Base-by-base conservation (phyloP, 2,329 filamentous ascomycete species). In the Ilyonectria mors-panacis region DNA sequence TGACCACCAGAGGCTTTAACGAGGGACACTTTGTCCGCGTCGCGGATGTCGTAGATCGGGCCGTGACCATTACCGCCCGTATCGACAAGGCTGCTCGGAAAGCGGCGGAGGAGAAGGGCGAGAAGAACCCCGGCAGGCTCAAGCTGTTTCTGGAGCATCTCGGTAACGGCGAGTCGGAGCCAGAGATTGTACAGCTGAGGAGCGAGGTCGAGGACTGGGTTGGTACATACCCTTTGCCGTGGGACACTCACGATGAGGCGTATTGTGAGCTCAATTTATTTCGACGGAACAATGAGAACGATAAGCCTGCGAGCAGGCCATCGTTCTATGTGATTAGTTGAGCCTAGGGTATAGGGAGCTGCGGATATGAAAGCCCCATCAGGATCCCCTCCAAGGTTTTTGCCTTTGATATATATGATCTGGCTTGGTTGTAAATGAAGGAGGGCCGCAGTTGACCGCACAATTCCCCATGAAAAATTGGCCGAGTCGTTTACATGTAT, bases 1-100 rank as follows among this genome's bases (percentile, higher is more conserved):
- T 99, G 96, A 98, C 96, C 23, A 97, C 94, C 19, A 91, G 96
- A 68, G 96, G 95, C n/a, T 95, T 99, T 81, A 89, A 88, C 73
- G 91, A 95, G 76, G 90, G 92, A 62, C 96, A 99, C 82, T 99
- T 98, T 82, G 89, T 89, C 61, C 89, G 93, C 17, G 93, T 97
- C 15, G 94, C 93, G 15, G 92, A 94, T 77, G 93, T 97, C 70
- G 93, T 97, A 59, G 93, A 95, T 82, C 90, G 93, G 54, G 92
- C 93, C 9, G 94, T 97, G 53, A 89, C 88, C 33, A 94, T 97
- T 74, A 92, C 94, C 1, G 87, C 92, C 73, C 89, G 92, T 66
- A 84, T 97, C 51, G 91, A 95, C 81, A 93, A 90, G 81, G 88
- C 89, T 67, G 92, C 91, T 4, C 88, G 88, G 74, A 90, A 92